Conservation (phyloP, 371 early-diverging fungal species). For the Mucor circinelloides region DNA sequence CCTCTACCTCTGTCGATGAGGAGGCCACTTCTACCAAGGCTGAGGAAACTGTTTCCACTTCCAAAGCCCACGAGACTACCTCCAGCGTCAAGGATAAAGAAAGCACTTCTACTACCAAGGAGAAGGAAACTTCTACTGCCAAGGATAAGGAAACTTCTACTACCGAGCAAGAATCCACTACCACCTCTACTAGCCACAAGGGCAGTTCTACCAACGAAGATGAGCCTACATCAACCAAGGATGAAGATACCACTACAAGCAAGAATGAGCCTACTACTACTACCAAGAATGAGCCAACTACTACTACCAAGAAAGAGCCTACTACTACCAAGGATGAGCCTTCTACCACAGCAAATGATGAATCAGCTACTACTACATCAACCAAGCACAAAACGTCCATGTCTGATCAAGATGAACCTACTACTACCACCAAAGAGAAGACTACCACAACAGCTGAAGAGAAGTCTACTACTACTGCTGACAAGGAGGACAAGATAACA, state of each 20-base stretch:
- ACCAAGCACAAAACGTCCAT: background rate
- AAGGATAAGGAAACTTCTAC: background rate
- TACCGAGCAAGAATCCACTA: background rate
- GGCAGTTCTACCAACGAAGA: background rate
- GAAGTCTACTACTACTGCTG: background rate
- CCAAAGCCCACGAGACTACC: background rate
- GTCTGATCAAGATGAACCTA: background rate
- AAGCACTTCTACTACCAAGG: background rate
- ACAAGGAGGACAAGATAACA: no score
- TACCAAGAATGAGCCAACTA: background rate
- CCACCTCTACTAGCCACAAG: background rate
- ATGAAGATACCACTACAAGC: background rate
- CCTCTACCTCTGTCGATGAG: background rate
- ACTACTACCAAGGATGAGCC: background rate
- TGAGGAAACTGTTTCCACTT: background rate
- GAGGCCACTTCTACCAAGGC: background rate
- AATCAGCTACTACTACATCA: background rate
- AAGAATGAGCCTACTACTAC: background rate
- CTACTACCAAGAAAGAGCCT: background rate
- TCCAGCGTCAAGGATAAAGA: background rate
- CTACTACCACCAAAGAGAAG: background rate
- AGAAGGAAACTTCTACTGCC: no score
- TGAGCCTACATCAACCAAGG: background rate
- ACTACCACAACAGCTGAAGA: background rate
- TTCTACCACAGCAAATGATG: background rate